Percentiles rank a stretch among this genome's conserved stretches.
These are phyloP conservation scores for Curvularia hawaiiensis DNA, from an alignment of 2,329 filamentous ascomycete species.

Conservation along the genomic window DNA sequence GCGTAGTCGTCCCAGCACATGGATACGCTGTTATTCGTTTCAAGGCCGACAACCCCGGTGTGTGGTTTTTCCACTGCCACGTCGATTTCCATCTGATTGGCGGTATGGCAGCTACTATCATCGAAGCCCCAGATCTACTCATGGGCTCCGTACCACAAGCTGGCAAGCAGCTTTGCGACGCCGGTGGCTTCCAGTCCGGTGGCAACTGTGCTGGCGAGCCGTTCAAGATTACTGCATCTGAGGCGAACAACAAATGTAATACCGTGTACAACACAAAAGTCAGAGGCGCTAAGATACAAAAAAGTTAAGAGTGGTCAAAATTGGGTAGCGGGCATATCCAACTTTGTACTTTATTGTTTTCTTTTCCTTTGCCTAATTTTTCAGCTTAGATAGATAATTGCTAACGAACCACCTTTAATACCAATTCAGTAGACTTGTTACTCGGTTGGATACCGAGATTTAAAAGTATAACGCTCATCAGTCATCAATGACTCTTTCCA, in stretches of 20 bases:
- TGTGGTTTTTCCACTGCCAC: constrained; percentile 44
- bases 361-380: background rate
- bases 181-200: constrained; percentile 2
- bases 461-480: background rate
- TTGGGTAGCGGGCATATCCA: background rate
- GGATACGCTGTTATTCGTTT: constrained; percentile 57
- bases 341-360: background rate
- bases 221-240: constrained; percentile 21
- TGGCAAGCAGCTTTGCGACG: constrained; percentile 22
- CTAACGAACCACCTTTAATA: background rate
- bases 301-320: constrained; percentile 4
- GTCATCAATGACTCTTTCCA: background rate
- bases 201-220: constrained; percentile 32
- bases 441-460: background rate
- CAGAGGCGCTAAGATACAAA: constrained; percentile 11
- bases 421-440: background rate
- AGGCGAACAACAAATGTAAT: constrained; percentile 31
- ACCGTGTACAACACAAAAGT: constrained; percentile 33
- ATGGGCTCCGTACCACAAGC: constrained; percentile 19
- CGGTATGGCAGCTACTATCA: constrained; percentile 35
- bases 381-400: background rate
- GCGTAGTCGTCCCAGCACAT: constrained; percentile 32
- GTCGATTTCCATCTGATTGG: constrained; percentile 41
- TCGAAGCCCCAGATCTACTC: constrained; percentile 36
- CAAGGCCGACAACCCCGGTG: constrained; percentile 58